phyloP scores from a whole-genome alignment of 192 early-diverging fungal species.

The Pilaira anomala region DNA sequence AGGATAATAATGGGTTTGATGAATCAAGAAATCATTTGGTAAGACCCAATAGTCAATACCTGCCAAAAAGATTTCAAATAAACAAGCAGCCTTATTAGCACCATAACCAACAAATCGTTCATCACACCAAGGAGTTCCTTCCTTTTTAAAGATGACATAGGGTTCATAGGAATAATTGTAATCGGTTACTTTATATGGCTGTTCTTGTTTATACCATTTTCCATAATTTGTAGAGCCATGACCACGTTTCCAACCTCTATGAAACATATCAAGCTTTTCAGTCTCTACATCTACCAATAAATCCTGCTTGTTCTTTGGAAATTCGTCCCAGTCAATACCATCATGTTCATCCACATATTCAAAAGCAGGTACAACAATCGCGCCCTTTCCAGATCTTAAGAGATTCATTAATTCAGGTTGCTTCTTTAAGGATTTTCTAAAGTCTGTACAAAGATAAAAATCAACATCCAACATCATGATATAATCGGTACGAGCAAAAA shows the following conservation, averaged over 20 bases:
- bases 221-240: constrained; percentile 58
- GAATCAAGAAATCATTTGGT: constrained; percentile 51
- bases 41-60: constrained; percentile 52
- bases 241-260: constrained; percentile 46
- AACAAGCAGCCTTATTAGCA: constrained; percentile 56
- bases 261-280: constrained; percentile 55
- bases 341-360: constrained; percentile 51
- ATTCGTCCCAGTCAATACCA: constrained; percentile 46
- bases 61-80: constrained; percentile 53
- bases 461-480: constrained; percentile 60
- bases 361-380: constrained; percentile 57
- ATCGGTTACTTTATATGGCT: constrained; percentile 48
- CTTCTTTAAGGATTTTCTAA: constrained; percentile 37
- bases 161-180: constrained; percentile 60
- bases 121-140: constrained; percentile 54
- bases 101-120: constrained; percentile 59
- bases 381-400: constrained; percentile 43
- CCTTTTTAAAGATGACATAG: constrained; percentile 51
- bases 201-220: constrained; percentile 40
- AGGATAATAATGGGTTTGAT: constrained; percentile 52
- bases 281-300: constrained; percentile 41
- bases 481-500: constrained; percentile 59
- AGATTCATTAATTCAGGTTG: constrained; percentile 39
- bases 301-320: constrained; percentile 46
- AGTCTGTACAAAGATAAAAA: constrained; percentile 56